Percentiles rank a stretch among this genome's conserved stretches.
Conservation (phyloP, 768 basidiomycete species). For the Russula sp. region DNA sequence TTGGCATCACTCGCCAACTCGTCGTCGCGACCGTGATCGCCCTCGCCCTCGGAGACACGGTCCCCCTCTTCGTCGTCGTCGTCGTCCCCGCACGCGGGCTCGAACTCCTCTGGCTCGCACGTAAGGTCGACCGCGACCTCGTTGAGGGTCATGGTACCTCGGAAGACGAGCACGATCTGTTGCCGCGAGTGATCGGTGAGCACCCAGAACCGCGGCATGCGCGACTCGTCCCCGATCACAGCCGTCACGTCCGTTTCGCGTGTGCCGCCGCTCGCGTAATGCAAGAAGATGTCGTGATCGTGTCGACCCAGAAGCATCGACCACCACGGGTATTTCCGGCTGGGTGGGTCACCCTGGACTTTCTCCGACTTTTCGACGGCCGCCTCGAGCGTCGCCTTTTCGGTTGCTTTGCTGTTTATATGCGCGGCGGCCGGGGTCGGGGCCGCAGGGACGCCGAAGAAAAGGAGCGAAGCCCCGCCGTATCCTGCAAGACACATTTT, state of each 20-base stretch:
- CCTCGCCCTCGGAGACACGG: constrained; percentile 7
- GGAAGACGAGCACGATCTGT: constrained; percentile 65
- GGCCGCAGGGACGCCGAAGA: constrained; percentile 58
- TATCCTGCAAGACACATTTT: constrained; percentile 83
- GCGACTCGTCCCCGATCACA: constrained; percentile 57
- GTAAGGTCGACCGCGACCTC: constrained; percentile 83
- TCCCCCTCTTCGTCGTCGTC: constrained; percentile 21
- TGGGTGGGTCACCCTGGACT: neutral
- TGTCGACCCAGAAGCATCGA: constrained; percentile 73
- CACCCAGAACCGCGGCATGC: constrained; percentile 84
- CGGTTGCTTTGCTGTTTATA: constrained; percentile 33
- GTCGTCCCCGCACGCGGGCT: constrained; percentile 30
- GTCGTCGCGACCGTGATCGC: constrained; percentile 27
- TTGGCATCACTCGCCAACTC: neutral
- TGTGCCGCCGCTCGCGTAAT: constrained; percentile 37
- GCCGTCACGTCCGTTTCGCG: constrained; percentile 31
- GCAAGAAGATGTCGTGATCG: constrained; percentile 77
- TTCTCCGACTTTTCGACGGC: constrained; percentile 69
- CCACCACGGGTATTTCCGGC: constrained; percentile 67
- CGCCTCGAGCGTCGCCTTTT: constrained; percentile 56
- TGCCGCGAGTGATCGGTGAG: constrained; percentile 70
- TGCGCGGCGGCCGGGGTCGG: constrained; percentile 18
- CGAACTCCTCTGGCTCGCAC: constrained; percentile 66
- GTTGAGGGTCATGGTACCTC: constrained; percentile 77
- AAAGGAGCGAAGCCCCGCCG: constrained; percentile 73